Evolutionary conservation across 1,284 basidiomycete genomes (phyloP).

Genomic region (Moesziomyces parantarcticus): DNA sequence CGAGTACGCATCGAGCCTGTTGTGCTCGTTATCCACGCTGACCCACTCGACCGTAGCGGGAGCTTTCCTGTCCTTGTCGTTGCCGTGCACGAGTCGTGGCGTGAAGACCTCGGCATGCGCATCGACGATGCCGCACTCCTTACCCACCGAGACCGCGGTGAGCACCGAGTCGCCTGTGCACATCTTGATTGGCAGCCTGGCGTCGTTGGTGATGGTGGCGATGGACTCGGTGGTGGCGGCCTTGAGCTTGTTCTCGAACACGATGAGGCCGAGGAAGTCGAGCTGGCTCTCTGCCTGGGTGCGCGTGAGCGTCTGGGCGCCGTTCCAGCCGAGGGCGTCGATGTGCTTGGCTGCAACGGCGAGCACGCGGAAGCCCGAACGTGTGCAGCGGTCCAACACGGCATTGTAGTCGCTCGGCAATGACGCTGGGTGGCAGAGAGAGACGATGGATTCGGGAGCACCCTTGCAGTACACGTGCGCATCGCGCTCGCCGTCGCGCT

Average conservation of each 20-base stretch:
- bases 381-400: conserved; percentile 34
- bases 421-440: conserved; percentile 12
- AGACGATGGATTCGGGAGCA: conserved; percentile 35
- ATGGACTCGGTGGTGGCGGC: conserved; percentile 21
- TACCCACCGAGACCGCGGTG: conserved; percentile 50
- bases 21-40: conserved; percentile 27
- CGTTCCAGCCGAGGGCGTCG: conserved; percentile 20
- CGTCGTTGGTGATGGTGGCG: conserved; percentile 35
- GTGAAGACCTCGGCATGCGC: conserved; percentile 26
- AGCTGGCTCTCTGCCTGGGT: conserved; percentile 26
- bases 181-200: conserved; percentile 48
- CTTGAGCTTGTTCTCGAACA: conserved; percentile 53
- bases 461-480: conserved; percentile 40
- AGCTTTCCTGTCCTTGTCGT: background rate
- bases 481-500: conserved; percentile 2
- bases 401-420: conserved; percentile 34
- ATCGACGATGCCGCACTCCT: conserved; percentile 38
- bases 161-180: conserved; percentile 52
- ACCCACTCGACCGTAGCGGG: conserved; percentile 40
- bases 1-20: conserved; percentile 40
- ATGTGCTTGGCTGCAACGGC: conserved; percentile 40
- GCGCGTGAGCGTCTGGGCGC: conserved; percentile 13
- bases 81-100: conserved; percentile 11
- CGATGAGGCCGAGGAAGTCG: conserved; percentile 40
- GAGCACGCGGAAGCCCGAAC: conserved; percentile 40